phyloP scores from a whole-genome alignment of 2,329 filamentous ascomycete genomes.

The Arthrocladium fulminans region DNA sequence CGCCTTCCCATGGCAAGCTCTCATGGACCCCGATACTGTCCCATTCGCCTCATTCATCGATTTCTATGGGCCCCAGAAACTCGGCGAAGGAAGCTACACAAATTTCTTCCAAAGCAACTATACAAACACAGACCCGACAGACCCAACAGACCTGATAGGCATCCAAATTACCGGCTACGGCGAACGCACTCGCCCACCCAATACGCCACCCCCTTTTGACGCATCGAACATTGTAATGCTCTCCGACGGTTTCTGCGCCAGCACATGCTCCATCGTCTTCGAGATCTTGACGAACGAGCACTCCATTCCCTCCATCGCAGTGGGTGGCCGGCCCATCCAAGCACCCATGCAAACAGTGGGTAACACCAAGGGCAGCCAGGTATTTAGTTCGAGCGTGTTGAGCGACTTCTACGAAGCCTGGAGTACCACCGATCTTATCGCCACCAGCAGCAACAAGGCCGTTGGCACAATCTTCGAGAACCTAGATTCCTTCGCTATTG shows the following conservation, averaged over 20 bases:
- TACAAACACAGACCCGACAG: slow-evolving; percentile 23
- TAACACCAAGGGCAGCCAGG: slow-evolving; percentile 46
- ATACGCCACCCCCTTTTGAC: slow-evolving; percentile 25
- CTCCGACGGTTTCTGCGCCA: slow-evolving; percentile 50
- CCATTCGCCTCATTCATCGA: slow-evolving; percentile 36
- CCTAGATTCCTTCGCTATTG: not conserved
- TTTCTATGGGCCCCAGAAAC: slow-evolving; percentile 33
- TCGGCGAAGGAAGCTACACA: slow-evolving; percentile 32
- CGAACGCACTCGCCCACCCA: slow-evolving; percentile 11
- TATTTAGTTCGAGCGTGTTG: not conserved
- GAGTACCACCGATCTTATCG: not conserved
- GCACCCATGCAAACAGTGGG: slow-evolving; percentile 53
- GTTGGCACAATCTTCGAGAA: slow-evolving; percentile 2
- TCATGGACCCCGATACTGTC: slow-evolving; percentile 25
- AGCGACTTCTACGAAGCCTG: not conserved
- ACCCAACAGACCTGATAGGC: slow-evolving; percentile 5
- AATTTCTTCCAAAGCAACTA: slow-evolving; percentile 23
- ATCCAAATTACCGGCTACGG: slow-evolving; percentile 28
- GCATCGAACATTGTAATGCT: slow-evolving; percentile 34
- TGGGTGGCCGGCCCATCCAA: slow-evolving; percentile 50
- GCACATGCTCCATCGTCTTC: slow-evolving; percentile 51
- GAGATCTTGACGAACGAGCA: slow-evolving; percentile 34
- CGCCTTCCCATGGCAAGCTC: slow-evolving; percentile 27
- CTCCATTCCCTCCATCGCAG: slow-evolving; percentile 45
- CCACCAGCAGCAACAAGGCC: not conserved